Percentiles rank a stretch among this genome's conserved stretches.
Evolutionary conservation across 108 stramenopile genomes (phyloP).

Genomic region (Cyclostephanos invisitatus): DNA sequence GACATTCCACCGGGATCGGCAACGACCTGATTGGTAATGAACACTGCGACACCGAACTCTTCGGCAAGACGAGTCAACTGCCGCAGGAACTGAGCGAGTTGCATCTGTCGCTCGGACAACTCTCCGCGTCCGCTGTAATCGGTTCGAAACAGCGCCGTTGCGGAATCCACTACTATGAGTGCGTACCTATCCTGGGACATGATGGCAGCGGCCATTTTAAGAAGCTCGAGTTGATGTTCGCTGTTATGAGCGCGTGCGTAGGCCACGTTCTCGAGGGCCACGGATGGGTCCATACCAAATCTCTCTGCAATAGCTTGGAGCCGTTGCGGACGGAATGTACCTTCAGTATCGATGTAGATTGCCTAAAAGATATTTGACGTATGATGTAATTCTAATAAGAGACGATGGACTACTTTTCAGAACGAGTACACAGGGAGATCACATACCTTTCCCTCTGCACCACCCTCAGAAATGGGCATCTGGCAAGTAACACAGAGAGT

Average conservation of each 20-base stretch:
- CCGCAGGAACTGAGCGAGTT: slow-evolving; percentile 98
- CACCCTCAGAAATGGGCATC: slow-evolving; percentile 95
- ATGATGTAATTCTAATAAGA: background rate
- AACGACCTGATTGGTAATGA: slow-evolving; percentile 99
- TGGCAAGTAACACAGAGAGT: slow-evolving; percentile 99
- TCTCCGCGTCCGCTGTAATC: slow-evolving; percentile 99
- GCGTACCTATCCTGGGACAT: slow-evolving; percentile 98
- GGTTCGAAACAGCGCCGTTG: slow-evolving; percentile 98
- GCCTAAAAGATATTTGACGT: slow-evolving; percentile 54
- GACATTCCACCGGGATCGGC: slow-evolving; percentile 97
- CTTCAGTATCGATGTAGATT: slow-evolving; percentile 99
- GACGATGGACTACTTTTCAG: background rate
- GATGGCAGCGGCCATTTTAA: slow-evolving; percentile 97
- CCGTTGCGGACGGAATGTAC: slow-evolving; percentile 96
- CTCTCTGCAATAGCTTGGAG: slow-evolving; percentile 98
- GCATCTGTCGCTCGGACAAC: slow-evolving; percentile 95
- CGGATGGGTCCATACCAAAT: slow-evolving; percentile 92
- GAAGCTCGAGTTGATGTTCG: slow-evolving; percentile 98
- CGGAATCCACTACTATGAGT: slow-evolving; percentile 96
- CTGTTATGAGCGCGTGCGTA: slow-evolving; percentile 99
- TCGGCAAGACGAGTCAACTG: slow-evolving; percentile 96
- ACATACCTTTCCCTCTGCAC: slow-evolving; percentile 89
- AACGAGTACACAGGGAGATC: background rate
- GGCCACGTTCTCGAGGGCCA: slow-evolving; percentile 98
- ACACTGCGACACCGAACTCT: slow-evolving; percentile 99